Evolutionary conservation across 2,329 filamentous ascomycete genomes (phyloP).

Genomic region (Annulohypoxylon truncatum): DNA sequence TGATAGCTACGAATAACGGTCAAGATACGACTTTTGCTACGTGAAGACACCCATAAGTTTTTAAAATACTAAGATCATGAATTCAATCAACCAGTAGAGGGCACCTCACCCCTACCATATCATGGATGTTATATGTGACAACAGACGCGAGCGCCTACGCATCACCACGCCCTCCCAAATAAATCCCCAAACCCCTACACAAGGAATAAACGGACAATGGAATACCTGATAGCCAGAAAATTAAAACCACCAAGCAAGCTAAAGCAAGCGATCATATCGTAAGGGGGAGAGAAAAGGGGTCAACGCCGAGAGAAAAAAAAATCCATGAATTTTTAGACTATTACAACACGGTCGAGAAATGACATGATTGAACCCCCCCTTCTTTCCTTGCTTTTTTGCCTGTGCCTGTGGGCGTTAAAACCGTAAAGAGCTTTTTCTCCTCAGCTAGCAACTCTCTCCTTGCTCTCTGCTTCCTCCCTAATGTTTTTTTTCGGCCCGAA

Average conservation of each 20-base stretch:
- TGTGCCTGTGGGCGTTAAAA: conserved; percentile 3
- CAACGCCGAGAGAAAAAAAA: conserved; percentile 33
- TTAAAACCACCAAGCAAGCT: background rate
- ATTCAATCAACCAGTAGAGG: too few relatives aligned
- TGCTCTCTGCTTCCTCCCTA: background rate
- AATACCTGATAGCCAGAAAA: background rate
- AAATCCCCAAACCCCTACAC: too few relatives aligned
- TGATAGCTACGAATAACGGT: too few relatives aligned
- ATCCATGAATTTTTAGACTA: conserved; percentile 48
- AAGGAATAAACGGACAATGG: too few relatives aligned
- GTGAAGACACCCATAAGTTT: too few relatives aligned
- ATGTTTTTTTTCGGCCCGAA: background rate
- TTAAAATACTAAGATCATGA: too few relatives aligned
- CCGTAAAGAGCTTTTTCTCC: background rate
- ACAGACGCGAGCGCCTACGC: too few relatives aligned
- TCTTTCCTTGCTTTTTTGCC: conserved; percentile 21
- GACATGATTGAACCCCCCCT: conserved; percentile 37
- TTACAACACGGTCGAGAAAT: conserved; percentile 47
- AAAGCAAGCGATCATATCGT: background rate
- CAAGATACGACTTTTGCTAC: too few relatives aligned
- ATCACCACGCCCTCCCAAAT: too few relatives aligned
- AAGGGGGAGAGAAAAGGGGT: conserved; percentile 10
- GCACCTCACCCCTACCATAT: too few relatives aligned
- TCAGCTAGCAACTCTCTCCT: background rate
- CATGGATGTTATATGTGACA: too few relatives aligned